These are phyloP conservation scores for Cochlearia excelsa DNA, from an alignment of 345 rosid genomes.

Conservation along the genomic window DNA sequence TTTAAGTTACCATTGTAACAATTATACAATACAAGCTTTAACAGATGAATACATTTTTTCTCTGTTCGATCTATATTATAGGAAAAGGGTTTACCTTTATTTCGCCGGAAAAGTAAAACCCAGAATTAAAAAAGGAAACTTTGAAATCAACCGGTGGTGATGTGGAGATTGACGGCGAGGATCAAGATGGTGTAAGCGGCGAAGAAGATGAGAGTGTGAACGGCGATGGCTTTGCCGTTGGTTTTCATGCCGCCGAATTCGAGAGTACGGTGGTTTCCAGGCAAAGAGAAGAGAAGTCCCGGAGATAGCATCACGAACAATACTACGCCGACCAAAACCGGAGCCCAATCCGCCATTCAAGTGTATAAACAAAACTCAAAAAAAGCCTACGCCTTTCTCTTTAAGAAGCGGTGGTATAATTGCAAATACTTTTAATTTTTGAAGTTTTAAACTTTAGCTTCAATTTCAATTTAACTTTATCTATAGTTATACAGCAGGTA, in stretches of 20 bases:
- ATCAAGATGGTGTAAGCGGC: conserved; percentile 67
- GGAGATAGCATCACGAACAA: conserved; percentile 82
- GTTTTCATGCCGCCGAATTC: conserved; percentile 88
- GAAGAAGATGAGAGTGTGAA: conserved; percentile 87
- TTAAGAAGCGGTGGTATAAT: background rate
- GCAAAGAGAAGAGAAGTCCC: conserved; percentile 75
- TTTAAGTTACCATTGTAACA: background rate
- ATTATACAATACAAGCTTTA: conserved; percentile 1
- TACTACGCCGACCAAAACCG: conserved; percentile 74
- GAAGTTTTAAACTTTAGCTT: too few relatives aligned
- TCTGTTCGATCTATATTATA: conserved; percentile 10
- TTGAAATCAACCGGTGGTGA: conserved; percentile 64
- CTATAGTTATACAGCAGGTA: too few relatives aligned
- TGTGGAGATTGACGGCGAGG: conserved; percentile 75
- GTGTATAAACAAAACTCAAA: background rate
- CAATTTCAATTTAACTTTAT: too few relatives aligned
- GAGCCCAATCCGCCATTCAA: conserved; percentile 94
- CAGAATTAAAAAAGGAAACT: background rate
- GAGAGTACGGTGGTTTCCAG: conserved; percentile 56
- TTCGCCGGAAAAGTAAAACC: background rate
- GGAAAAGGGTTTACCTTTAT: conserved; percentile 23
- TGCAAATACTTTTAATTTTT: too few relatives aligned
- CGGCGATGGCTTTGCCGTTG: conserved; percentile 80
- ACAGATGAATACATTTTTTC: conserved; percentile 11
- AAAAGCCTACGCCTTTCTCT: conserved; percentile 21